These are phyloP conservation scores for Debaryomyces psychrophilus DNA, from an alignment of 1,139 yeast species.

Conservation along the genomic window DNA sequence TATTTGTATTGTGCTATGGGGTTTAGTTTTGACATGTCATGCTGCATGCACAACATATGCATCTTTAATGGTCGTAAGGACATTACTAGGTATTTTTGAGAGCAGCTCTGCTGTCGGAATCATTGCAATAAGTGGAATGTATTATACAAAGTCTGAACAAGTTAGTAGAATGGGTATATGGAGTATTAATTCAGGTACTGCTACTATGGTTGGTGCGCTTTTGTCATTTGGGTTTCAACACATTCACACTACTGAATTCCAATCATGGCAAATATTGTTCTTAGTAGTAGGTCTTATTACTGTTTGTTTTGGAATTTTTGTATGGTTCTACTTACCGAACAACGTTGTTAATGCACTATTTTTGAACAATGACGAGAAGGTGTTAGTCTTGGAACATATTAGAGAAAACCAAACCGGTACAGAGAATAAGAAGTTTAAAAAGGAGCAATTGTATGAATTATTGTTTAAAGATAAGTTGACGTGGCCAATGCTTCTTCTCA, in stretches of 20 bases:
- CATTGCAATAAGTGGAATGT: conserved; percentile 45
- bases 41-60: conserved; percentile 32
- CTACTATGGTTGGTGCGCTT: conserved; percentile 45
- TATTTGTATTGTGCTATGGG: conserved; percentile 34
- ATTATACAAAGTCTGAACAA: conserved; percentile 44
- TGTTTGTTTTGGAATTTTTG: conserved; percentile 32
- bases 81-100: conserved; percentile 37
- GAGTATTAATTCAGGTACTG: conserved; percentile 44
- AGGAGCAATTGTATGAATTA: conserved; percentile 33
- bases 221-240: conserved; percentile 47
- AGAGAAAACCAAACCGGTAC: conserved; percentile 31
- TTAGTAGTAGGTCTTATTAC: conserved; percentile 42
- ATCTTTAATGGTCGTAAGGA: conserved; percentile 34
- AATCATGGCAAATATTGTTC: conserved; percentile 45
- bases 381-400: conserved; percentile 32
- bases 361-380: conserved; percentile 31
- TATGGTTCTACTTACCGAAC: conserved; percentile 34
- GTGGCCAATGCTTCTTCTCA: conserved; percentile 40
- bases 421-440: conserved; percentile 21
- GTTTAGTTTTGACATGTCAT: conserved; percentile 29
- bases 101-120: conserved; percentile 50
- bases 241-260: conserved; percentile 27
- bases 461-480: conserved; percentile 38
- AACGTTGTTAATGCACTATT: conserved; percentile 36
- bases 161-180: conserved; percentile 39